Evolutionary conservation across 331 rosid species (phyloP).

Genomic region (Prunus yedoensis): DNA sequence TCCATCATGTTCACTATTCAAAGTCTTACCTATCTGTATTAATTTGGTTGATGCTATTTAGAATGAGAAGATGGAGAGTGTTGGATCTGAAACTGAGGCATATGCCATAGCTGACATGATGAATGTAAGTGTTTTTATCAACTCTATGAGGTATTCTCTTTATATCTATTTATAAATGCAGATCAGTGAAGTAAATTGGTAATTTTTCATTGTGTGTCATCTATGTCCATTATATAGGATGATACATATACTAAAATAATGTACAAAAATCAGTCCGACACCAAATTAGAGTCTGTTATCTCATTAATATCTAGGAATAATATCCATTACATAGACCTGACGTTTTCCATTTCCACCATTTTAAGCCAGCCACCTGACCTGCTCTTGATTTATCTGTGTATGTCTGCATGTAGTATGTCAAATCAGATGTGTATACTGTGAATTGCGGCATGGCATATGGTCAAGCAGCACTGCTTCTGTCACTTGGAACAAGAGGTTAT

Average conservation of each 20-base stretch:
- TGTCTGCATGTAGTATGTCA: slow-evolving; percentile 55
- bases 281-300: not conserved
- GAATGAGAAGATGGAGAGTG: slow-evolving; percentile 80
- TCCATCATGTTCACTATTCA: not conserved
- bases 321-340: not conserved
- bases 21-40: slow-evolving; percentile 3
- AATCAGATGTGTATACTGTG: slow-evolving; percentile 77
- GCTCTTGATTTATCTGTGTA: slow-evolving; percentile 3
- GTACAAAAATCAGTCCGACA: not conserved
- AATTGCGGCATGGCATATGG: slow-evolving; percentile 90
- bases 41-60: slow-evolving; percentile 29
- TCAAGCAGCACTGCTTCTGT: slow-evolving; percentile 92
- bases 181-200: not conserved
- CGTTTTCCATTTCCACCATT: not conserved
- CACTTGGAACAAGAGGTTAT: slow-evolving; percentile 79
- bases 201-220: not conserved
- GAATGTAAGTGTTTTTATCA: slow-evolving; percentile 57
- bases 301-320: not conserved
- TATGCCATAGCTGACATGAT: slow-evolving; percentile 89
- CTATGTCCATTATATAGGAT: not conserved
- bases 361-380: not conserved
- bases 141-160: not conserved
- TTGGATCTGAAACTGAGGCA: slow-evolving; percentile 91
- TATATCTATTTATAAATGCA: not conserved
- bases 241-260: not conserved